These are phyloP conservation scores for Mycena kentingensis DNA, from an alignment of 768 basidiomycete genomes.

Conservation along the genomic window DNA sequence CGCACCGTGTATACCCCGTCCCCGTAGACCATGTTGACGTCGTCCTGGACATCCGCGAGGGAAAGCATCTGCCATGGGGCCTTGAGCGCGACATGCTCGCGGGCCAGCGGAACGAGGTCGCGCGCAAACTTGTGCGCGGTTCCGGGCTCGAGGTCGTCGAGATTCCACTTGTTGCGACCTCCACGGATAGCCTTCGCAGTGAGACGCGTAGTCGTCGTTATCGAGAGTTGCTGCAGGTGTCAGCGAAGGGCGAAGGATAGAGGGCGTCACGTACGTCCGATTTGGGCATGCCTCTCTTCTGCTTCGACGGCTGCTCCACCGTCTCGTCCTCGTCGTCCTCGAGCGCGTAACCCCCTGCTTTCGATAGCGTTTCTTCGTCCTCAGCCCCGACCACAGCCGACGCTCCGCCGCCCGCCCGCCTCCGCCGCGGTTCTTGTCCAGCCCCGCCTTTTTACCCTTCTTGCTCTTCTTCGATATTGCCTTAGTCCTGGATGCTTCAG, in stretches of 20 bases:
- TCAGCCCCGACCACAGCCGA: not conserved
- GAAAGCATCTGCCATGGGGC: not conserved
- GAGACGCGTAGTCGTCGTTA: not conserved
- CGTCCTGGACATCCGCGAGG: not conserved
- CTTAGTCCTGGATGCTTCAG: not conserved
- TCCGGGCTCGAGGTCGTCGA: not conserved
- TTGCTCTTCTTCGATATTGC: no score
- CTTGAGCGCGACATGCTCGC: not conserved
- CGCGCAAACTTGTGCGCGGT: not conserved
- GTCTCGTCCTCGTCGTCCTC: conserved; percentile 7
- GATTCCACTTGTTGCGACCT: not conserved
- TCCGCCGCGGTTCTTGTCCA: not conserved
- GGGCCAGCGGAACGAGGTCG: not conserved
- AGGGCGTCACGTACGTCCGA: not conserved
- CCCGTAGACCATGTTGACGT: not conserved
- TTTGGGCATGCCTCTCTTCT: not conserved
- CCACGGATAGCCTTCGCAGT: not conserved
- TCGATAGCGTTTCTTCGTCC: not conserved
- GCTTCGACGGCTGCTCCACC: not conserved
- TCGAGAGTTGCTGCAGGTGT: not conserved
- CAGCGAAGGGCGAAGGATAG: not conserved
- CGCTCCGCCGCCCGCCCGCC: not conserved
- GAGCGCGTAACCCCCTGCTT: not conserved
- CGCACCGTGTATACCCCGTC: not conserved
- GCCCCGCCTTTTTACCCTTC: not conserved